Base-by-base conservation (phyloP, 805 yeast genomes). In the Saccharomycopsis javanensis region DNA sequence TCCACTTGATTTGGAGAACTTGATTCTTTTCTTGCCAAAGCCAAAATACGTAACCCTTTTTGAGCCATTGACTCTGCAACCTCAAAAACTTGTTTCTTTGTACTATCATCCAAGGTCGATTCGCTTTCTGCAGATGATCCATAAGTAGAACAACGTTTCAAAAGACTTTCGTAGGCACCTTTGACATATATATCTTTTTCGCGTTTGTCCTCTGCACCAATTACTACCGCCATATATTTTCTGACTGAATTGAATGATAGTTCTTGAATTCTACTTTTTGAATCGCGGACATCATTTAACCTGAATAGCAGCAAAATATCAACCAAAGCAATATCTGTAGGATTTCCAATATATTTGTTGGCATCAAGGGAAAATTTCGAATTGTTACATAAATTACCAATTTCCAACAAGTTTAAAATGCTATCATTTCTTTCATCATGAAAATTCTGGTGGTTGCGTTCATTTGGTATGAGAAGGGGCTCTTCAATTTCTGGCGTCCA, bases 281-380 rank as follows among this genome's bases (percentile, higher is more conserved):
- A 74, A 30, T 74, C 73, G 69, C 99, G 82, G 8, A 70, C 66
- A 68, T 94, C 98, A 5, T 79, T 81, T 53, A 88, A 66, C 2
- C 85, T 87, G 70, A 90, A 89, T 58, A 79, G 79, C 4, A 80
- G 73, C 57, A 90, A 73, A 34, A 82, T 80, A 69, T 88, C 96
- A 57, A 90, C 75, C 48, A 94, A 74, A 0, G 99, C 98, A 64
- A 91, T 82, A 72, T 94, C 99, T 13, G 96, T 89, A 42, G 99
- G 96, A 69, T 92, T 94, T 28, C 99, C 99, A 51, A 87, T 80
- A 45, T 72, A 85, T 66, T 80, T 83, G 58, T 80, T 86, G 66
- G 78, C 80, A 64, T 86, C 95, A 48, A 71, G 72, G 0, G 91
- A 85, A 63, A 72, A 86, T 60, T 80, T 77, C 13, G 90, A 80